Percentiles rank a stretch among this genome's conserved stretches.
These are phyloP conservation scores for Trichoderma pleuroti DNA, from an alignment of 2,329 filamentous ascomycete species.

Conservation along the genomic window DNA sequence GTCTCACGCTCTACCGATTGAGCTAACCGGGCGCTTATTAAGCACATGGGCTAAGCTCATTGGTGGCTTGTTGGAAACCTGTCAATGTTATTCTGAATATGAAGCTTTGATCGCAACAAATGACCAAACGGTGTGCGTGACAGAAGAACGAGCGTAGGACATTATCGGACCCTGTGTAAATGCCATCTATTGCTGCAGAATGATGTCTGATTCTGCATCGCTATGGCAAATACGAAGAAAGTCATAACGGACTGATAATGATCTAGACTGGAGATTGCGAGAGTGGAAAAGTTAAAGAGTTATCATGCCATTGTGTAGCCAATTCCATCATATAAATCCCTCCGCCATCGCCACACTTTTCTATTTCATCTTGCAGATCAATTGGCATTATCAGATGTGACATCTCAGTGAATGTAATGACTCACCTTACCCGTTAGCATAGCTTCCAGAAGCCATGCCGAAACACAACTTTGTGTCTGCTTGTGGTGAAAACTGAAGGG, in stretches of 20 bases:
- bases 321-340: not conserved
- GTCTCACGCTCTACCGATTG: conserved; percentile 65
- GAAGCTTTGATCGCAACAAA: not conserved
- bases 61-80: not conserved
- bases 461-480: not conserved
- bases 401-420: not conserved
- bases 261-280: not conserved
- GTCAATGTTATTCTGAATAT: rapidly evolving
- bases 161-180: not conserved
- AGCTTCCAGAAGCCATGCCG: not conserved
- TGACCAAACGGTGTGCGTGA: not conserved
- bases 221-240: not conserved
- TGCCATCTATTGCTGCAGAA: not conserved
- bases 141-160: not conserved
- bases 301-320: not conserved
- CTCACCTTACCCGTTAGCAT: not conserved
- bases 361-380: not conserved
- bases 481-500: not conserved
- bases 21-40: conserved; percentile 32
- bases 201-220: not conserved
- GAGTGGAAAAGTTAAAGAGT: not conserved
- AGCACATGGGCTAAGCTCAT: not conserved
- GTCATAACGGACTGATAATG: not conserved
- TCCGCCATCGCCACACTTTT: not conserved
- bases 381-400: not conserved